Evolutionary conservation across 2,329 filamentous ascomycete species (phyloP).

Genomic region (Aspergillus eucalypticola): DNA sequence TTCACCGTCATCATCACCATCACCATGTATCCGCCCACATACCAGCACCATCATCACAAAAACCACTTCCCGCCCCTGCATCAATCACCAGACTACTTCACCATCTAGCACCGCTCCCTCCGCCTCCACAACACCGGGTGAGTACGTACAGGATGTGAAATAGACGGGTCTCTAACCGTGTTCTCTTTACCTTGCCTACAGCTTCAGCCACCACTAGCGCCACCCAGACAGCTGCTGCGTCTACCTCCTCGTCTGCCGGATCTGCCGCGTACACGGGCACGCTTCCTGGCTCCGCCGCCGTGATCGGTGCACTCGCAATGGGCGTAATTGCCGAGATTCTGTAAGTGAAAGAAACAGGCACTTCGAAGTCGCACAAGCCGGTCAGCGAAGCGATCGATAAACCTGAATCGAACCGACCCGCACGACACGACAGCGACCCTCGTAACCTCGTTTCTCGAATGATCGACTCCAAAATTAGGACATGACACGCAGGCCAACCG

Average conservation of each 20-base stretch:
- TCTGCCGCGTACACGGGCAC: constrained; percentile 26
- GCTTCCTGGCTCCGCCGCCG: constrained; percentile 19
- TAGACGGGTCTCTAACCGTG: constrained; percentile 13
- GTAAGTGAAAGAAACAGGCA: constrained; percentile 15
- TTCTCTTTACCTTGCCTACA: background rate
- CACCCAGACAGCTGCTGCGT: constrained; percentile 18
- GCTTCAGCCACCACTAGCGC: constrained; percentile 18
- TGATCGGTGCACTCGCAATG: constrained; percentile 31
- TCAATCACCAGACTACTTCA: constrained; percentile 20
- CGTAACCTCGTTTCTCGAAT: background rate
- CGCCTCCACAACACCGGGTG: constrained; percentile 27
- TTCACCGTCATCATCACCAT: constrained; percentile 9
- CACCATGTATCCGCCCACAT: background rate
- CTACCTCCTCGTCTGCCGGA: constrained; percentile 28
- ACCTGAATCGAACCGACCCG: background rate
- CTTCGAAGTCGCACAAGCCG: background rate
- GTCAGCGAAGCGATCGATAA: background rate
- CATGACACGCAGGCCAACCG: background rate
- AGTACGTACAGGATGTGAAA: constrained; percentile 18
- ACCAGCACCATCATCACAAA: constrained; percentile 9
- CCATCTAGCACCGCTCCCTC: constrained; percentile 27
- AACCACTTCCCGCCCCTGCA: constrained; percentile 16
- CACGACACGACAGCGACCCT: background rate
- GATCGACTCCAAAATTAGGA: background rate
- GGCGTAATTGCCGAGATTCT: constrained; percentile 29